Evolutionary conservation across 192 early-diverging fungal genomes (phyloP), one percentile per base, ranked within the genome.

Genomic region (Oehlia diaphana): DNA sequence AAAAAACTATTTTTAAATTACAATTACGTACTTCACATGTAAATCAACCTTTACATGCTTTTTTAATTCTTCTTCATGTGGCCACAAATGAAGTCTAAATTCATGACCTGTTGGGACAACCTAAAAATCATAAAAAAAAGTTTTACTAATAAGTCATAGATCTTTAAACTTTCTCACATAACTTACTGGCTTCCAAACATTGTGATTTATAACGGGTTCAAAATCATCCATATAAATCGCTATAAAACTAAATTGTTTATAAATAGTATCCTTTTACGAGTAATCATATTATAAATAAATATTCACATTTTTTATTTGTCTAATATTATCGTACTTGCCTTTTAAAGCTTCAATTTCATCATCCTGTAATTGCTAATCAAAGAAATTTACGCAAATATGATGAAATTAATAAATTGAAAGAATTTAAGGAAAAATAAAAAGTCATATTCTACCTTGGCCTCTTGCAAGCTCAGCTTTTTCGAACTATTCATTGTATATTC

Each of bases 271-370:
- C 4, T 76, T 5, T 33, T 74, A 44, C 26, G 8, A 78, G 10
- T 0, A 39, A 77, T 28, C 14, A 79, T 44, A 3, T 13, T 79
- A 13, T 7, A 23, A 6, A 14, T 35, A 49, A 26, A 28, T 5
- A 68, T 62, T 13, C 31, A 88, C 81, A 37, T 87, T 87, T 87
- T 87, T 64, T 12, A 13, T 39, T 42, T 84, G 35, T n/a, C 16
- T 8, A 35, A 50, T 13, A 7, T 19, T 8, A 67, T 14, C 75
- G 19, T 79, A 63, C 26, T 14, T 89, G 53, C 89, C 91, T 82
- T 84, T 81, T 16, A 94, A 82, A 42, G 91, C 93, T 72, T 90
- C 91, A 35, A 94, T 82, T 84, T 94, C 93, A 82, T 92, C 90
- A 62, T 88, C 80, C 84, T 94, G 93, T 39, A 91, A 80, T 80